These are phyloP conservation scores for Pyrenochaeta sp. DNA, from an alignment of 2,329 filamentous ascomycete genomes.

Conservation along the genomic window DNA sequence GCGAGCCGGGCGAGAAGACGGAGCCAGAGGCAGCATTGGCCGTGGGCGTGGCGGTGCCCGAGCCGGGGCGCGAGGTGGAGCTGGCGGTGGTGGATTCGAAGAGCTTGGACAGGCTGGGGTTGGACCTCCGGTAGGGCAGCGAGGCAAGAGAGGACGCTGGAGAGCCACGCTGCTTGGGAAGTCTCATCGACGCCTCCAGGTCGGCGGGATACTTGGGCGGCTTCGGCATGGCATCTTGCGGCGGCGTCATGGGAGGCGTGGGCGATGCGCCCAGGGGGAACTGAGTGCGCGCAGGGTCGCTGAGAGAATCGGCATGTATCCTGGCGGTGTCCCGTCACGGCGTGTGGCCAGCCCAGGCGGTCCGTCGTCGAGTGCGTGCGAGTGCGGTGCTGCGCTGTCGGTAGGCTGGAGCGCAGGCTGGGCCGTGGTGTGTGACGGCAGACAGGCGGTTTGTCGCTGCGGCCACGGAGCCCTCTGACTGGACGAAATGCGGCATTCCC, in stretches of 20 bases:
- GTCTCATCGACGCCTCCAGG: slow-evolving; percentile 66
- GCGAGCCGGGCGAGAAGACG: slow-evolving; percentile 54
- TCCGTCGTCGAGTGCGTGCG: no score
- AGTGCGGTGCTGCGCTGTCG: slow-evolving; percentile 6
- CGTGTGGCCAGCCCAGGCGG: no score
- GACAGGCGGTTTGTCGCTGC: slow-evolving; percentile 24
- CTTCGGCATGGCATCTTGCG: slow-evolving; percentile 48
- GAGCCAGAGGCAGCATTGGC: slow-evolving; percentile 45
- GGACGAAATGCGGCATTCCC: slow-evolving; percentile 39
- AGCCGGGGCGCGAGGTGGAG: slow-evolving; percentile 50
- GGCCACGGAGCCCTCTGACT: slow-evolving; percentile 43
- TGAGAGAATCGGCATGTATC: slow-evolving; percentile 45
- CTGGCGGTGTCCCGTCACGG: no score
- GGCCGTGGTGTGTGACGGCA: slow-evolving; percentile 24
- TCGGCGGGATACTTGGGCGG: slow-evolving; percentile 61
- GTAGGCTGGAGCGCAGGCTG: slow-evolving; percentile 15
- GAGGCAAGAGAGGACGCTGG: slow-evolving; percentile 67
- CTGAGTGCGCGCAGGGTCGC: slow-evolving; percentile 35
- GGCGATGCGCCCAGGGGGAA: slow-evolving; percentile 45
- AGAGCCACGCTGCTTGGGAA: slow-evolving; percentile 66
- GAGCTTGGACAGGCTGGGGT: slow-evolving; percentile 60
- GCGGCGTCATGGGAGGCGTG: slow-evolving; percentile 50
- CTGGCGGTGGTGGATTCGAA: slow-evolving; percentile 60
- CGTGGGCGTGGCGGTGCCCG: slow-evolving; percentile 54
- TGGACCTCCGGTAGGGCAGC: slow-evolving; percentile 62